A percentile compares a stretch with the other conserved stretches of the same genome.
phyloP scores from a whole-genome alignment of 2,329 filamentous ascomycete genomes.

The Aureobasidium sp. region DNA sequence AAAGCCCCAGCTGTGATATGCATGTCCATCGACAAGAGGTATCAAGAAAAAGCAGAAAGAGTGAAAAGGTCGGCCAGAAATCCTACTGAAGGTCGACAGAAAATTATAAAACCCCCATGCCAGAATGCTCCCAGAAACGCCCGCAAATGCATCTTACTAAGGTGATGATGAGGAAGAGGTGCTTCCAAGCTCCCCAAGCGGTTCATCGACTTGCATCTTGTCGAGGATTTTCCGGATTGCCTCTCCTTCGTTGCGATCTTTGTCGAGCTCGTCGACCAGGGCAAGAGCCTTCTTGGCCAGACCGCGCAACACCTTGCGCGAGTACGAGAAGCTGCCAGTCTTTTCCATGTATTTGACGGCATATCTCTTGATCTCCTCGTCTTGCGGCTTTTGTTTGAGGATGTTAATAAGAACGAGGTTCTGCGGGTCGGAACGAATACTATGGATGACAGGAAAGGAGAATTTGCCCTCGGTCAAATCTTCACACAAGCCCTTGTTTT shows the following conservation, averaged over 20 bases:
- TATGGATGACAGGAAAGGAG: slow-evolving; percentile 90
- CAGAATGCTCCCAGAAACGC: not conserved
- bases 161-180: not conserved
- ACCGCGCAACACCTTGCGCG: slow-evolving; percentile 51
- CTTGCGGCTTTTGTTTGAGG: slow-evolving; percentile 77
- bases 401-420: slow-evolving; percentile 86
- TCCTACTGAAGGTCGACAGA: not conserved
- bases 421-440: slow-evolving; percentile 67
- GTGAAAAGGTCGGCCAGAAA: not conserved
- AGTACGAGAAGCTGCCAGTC: slow-evolving; percentile 86
- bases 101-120: not conserved
- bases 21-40: not conserved
- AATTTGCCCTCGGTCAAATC: slow-evolving; percentile 97
- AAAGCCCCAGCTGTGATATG: not conserved
- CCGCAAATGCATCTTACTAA: not conserved
- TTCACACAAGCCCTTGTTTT: slow-evolving; percentile 91
- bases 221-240: slow-evolving; percentile 36
- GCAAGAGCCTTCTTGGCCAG: slow-evolving; percentile 37
- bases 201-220: slow-evolving; percentile 31
- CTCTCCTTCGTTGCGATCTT: slow-evolving; percentile 31
- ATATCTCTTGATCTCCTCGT: slow-evolving; percentile 85
- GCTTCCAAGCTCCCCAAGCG: not conserved
- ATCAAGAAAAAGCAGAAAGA: not conserved
- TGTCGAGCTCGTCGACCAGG: slow-evolving; percentile 37
- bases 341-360: slow-evolving; percentile 86